phyloP scores from a whole-genome alignment of 345 rosid species.

The Boechera retrofracta region DNA sequence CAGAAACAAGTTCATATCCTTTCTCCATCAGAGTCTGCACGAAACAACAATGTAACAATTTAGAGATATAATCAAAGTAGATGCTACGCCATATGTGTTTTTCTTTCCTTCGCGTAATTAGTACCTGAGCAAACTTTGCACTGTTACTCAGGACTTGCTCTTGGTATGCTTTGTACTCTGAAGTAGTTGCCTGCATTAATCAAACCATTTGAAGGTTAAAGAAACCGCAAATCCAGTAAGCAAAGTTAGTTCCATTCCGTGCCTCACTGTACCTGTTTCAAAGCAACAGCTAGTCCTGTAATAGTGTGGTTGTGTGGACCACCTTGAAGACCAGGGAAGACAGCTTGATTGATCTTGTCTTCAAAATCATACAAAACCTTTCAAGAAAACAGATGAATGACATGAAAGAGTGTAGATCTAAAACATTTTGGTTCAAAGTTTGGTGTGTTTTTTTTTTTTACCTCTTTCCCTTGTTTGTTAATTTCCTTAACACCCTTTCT shows the following conservation, averaged over 20 bases:
- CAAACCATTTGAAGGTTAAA: constrained; percentile 4
- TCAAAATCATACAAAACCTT: constrained; percentile 92
- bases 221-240: constrained; percentile 13
- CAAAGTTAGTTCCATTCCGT: background rate
- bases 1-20: constrained; percentile 95
- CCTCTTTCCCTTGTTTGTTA: constrained; percentile 97
- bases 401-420: constrained; percentile 15
- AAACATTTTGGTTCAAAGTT: background rate
- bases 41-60: constrained; percentile 19
- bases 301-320: constrained; percentile 99
- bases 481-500: constrained; percentile 91
- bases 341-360: constrained; percentile 97
- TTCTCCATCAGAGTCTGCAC: constrained; percentile 66
- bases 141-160: constrained; percentile 94
- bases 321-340: constrained; percentile 99
- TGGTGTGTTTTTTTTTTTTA: constrained; percentile 17
- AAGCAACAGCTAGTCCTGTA: constrained; percentile 92
- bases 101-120: background rate
- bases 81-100: background rate
- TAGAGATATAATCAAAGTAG: background rate
- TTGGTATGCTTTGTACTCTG: constrained; percentile 96
- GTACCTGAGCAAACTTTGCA: constrained; percentile 86
- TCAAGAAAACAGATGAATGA: constrained; percentile 24
- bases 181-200: constrained; percentile 76
- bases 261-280: constrained; percentile 68